Conservation (phyloP, 768 basidiomycete genomes). For the Suillus alpinus region DNA sequence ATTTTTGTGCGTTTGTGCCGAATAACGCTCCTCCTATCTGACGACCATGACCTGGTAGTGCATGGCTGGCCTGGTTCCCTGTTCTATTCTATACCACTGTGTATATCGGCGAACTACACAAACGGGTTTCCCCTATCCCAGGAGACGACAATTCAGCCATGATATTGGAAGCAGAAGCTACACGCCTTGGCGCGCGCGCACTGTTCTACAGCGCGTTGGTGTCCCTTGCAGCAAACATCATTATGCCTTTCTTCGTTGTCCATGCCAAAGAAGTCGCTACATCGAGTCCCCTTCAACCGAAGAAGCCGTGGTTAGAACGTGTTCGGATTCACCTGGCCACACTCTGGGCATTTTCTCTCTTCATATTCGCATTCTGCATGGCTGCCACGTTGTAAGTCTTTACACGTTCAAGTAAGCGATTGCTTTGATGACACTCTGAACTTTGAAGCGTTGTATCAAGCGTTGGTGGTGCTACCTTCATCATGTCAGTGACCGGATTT, state of each 20-base stretch:
- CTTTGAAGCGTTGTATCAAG: conserved; percentile 61
- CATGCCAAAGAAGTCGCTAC: conserved; percentile 13
- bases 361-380: conserved; percentile 76
- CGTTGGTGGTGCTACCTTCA: conserved; percentile 66
- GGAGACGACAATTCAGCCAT: conserved; percentile 31
- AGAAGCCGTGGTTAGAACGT: conserved; percentile 34
- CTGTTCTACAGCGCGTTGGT: conserved; percentile 76
- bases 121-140: conserved; percentile 37
- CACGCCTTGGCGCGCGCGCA: conserved; percentile 80
- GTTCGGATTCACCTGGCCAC: conserved; percentile 61
- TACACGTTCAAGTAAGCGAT: conserved; percentile 6
- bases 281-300: conserved; percentile 17
- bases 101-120: conserved; percentile 88
- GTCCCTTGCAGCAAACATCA: conserved; percentile 61
- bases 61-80: conserved; percentile 92
- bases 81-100: conserved; percentile 84
- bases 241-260: conserved; percentile 64
- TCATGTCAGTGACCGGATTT: conserved; percentile 80
- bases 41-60: conserved; percentile 36
- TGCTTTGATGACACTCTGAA: neutral
- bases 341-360: conserved; percentile 78
- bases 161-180: conserved; percentile 62
- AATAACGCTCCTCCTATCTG: neutral
- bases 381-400: conserved; percentile 74
- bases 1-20: conserved; percentile 60